A percentile compares a stretch with the other conserved stretches of the same genome.
These are phyloP conservation scores for Auricularia sp. DNA, from an alignment of 768 basidiomycete genomes.

Conservation along the genomic window DNA sequence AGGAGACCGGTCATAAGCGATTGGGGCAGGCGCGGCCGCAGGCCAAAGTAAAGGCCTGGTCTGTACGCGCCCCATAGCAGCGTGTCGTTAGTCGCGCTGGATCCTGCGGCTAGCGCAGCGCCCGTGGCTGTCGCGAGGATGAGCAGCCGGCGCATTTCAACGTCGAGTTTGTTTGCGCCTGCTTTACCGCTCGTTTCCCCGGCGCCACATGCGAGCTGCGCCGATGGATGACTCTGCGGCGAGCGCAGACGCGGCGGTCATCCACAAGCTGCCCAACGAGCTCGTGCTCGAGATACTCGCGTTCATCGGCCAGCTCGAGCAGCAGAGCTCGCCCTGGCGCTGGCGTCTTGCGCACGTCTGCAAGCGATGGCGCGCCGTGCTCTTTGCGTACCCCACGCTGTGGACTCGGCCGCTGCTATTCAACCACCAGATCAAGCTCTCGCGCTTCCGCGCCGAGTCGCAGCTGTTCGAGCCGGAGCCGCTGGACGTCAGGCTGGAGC, in stretches of 20 bases:
- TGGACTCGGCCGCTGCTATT: not conserved
- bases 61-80: constrained; percentile 81
- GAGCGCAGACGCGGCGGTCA: not conserved
- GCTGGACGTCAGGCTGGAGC: not conserved
- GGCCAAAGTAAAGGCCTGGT: constrained; percentile 91
- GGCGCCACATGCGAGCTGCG: not conserved
- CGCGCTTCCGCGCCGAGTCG: not conserved
- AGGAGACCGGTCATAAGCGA: constrained; percentile 89
- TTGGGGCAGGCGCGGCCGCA: constrained; percentile 74
- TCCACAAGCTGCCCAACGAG: not conserved
- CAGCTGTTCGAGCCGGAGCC: not conserved
- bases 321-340: not conserved
- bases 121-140: not conserved
- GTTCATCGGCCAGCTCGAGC: not conserved
- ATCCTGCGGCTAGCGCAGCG: not conserved
- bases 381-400: not conserved
- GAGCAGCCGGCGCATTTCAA: constrained; percentile 1
- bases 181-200: too few species aligned
- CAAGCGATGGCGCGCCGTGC: not conserved
- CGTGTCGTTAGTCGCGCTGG: constrained; percentile 11
- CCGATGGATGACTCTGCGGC: too few species aligned
- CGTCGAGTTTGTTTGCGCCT: not conserved
- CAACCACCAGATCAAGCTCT: not conserved
- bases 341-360: not conserved
- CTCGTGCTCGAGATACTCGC: not conserved